Conservation (phyloP, 768 basidiomycete species). For the Rhodotorula toruloides region DNA sequence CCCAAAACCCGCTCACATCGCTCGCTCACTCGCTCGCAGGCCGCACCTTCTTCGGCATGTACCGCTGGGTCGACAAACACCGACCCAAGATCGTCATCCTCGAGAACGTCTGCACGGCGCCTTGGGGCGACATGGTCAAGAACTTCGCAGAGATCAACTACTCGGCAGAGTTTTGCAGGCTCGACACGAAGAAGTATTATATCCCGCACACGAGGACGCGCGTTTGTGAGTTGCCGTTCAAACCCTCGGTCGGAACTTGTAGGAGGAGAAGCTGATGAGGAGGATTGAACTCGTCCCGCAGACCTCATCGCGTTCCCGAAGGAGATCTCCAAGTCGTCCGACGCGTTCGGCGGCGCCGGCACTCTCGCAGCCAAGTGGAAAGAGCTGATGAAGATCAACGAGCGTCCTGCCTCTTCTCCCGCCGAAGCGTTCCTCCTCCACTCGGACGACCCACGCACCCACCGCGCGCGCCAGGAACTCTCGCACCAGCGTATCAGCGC, state of each 20-base stretch:
- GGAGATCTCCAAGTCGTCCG: too few relatives aligned
- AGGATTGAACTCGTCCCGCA: not conserved
- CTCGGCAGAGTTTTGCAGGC: constrained; percentile 62
- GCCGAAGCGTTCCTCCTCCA: constrained; percentile 87
- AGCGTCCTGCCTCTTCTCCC: constrained; percentile 79
- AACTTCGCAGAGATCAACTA: constrained; percentile 73
- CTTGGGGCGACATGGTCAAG: constrained; percentile 70
- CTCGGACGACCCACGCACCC: constrained; percentile 84
- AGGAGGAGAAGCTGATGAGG: too few relatives aligned
- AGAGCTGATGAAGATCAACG: constrained; percentile 55
- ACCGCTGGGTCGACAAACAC: constrained; percentile 81
- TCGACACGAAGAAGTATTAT: constrained; percentile 74
- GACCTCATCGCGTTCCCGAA: constrained; percentile 72
- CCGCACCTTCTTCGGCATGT: constrained; percentile 89
- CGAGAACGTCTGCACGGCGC: constrained; percentile 88
- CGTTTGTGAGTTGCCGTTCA: constrained; percentile 51
- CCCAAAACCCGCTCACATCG: not conserved
- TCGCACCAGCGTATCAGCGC: constrained; percentile 50
- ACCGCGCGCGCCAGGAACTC: constrained; percentile 64
- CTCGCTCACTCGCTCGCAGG: constrained; percentile 43
- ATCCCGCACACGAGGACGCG: constrained; percentile 92
- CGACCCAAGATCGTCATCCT: constrained; percentile 85
- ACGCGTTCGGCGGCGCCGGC: too few relatives aligned
- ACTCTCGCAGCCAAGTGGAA: constrained; percentile 59
- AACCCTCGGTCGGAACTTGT: too few relatives aligned